Evolutionary conservation across 495 filamentous ascomycete species (phyloP).

Genomic region (Xylaria palmicola): DNA sequence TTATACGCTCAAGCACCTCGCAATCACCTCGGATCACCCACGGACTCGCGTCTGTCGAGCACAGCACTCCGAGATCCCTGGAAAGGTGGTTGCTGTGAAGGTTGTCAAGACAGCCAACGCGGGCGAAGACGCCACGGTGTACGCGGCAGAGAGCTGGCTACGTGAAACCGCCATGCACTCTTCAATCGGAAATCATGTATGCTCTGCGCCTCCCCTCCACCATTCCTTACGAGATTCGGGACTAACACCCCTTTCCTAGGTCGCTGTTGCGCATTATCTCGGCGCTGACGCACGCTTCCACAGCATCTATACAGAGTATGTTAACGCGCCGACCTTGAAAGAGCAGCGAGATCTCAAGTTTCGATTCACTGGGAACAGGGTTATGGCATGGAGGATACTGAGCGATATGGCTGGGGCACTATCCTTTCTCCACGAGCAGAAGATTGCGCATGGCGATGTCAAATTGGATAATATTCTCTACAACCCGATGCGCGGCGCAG

Average conservation of each 20-base stretch:
- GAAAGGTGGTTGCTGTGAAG: neutral
- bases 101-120: neutral
- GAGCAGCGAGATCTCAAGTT: neutral
- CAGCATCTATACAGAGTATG: slow-evolving; percentile 2
- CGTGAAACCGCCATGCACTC: neutral
- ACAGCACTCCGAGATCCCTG: neutral
- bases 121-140: neutral
- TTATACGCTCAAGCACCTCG: neutral
- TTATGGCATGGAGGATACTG: neutral
- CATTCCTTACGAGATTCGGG: neutral
- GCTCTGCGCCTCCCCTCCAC: neutral
- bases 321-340: neutral
- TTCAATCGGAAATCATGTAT: neutral
- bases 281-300: slow-evolving; percentile 9
- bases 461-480: neutral
- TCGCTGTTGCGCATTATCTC: neutral
- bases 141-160: neutral
- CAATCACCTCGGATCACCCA: neutral
- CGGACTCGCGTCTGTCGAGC: neutral
- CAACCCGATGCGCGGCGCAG: neutral
- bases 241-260: neutral
- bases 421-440: neutral
- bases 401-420: neutral
- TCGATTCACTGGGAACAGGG: neutral
- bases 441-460: neutral